A percentile compares a stretch with the other conserved stretches of the same genome.
phyloP scores from a whole-genome alignment of 2,329 filamentous ascomycete species.

The Hymenoscyphus infarciens region DNA sequence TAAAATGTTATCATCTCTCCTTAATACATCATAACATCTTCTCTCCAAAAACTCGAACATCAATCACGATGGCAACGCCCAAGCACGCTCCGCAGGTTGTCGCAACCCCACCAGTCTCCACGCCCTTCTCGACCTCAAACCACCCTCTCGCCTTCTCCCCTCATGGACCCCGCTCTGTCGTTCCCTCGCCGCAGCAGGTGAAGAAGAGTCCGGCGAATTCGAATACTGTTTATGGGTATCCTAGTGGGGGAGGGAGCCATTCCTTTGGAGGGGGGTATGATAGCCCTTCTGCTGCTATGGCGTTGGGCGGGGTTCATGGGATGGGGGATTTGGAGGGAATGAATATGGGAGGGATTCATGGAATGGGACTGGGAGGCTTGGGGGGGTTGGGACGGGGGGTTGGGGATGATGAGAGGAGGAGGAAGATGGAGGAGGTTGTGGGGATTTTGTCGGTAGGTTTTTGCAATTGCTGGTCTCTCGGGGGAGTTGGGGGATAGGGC shows the following conservation, averaged over 20 bases:
- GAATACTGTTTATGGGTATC: constrained; percentile 42
- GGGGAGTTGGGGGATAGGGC: too few species aligned
- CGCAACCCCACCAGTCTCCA: constrained; percentile 63
- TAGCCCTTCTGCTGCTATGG: constrained; percentile 60
- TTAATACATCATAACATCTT: not conserved
- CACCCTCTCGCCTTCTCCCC: constrained; percentile 58
- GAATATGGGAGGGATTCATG: constrained; percentile 40
- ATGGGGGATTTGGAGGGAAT: constrained; percentile 44
- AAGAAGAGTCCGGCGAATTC: constrained; percentile 54
- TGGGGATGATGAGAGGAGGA: constrained; percentile 48
- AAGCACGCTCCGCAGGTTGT: constrained; percentile 29
- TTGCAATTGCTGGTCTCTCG: not conserved
- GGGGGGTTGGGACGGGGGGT: constrained; percentile 13
- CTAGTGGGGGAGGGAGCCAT: constrained; percentile 34
- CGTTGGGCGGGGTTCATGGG: constrained; percentile 51
- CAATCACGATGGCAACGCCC: constrained; percentile 34
- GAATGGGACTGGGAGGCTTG: constrained; percentile 36
- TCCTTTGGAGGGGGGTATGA: constrained; percentile 45
- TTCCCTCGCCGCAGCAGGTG: constrained; percentile 60
- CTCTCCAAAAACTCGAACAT: not conserved
- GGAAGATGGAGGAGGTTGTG: constrained; percentile 38
- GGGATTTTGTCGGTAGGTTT: constrained; percentile 32
- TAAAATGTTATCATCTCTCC: not conserved
- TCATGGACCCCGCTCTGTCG: constrained; percentile 41
- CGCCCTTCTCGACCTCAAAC: constrained; percentile 54